Base-by-base conservation (phyloP, 176 grass and related monocot species). In the Ananas comosus region DNA sequence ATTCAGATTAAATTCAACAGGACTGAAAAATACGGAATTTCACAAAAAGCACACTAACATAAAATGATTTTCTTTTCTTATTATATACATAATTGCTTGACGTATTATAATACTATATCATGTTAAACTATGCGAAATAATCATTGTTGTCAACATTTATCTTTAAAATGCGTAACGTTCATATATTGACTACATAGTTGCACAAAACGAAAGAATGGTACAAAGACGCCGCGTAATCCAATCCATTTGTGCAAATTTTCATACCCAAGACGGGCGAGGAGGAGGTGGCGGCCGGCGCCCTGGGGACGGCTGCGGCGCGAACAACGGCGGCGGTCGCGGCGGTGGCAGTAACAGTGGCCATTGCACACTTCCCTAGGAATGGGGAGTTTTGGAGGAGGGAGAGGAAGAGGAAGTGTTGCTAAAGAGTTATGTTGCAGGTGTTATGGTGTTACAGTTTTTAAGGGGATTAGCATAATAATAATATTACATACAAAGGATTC, bases 311-410 rank as follows among this genome's bases (percentile, higher is more conserved):
- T 14, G 73, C 64, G 14, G 81, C 61, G 12, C 80, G 83, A 70
- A 74, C 76, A 17, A 89, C 77, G 72, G 79, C 64, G 58, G 81
- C 57, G 73, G 88, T 76, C 47, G 83, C 51, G 21, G 83, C 47
- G 70, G 88, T 68, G 76, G 86, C 79, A 50, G 80, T 87, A 74
- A 96, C 67, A 77, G 73, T 77, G 54, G 83, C 81, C 93, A 96
- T 96, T 28, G 66, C 22, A 51, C 65, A 63, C 18, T 27, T 50
- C 0, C 27, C 11, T 79, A 12, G n/a, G 33, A 51, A 33, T 29
- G 19, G 49, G 11, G 50, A 18, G 11, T 42, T 42, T 42, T 42
- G 12, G 64, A 13, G 9, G 13, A 13, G 1, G 13, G 8, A 27
- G 22, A 66, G 27, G 6, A 13, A 48, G 9, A 48, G 7, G 12